Base-by-base conservation (phyloP, 2,329 filamentous ascomycete species). In the Lachnellula hyalina region DNA sequence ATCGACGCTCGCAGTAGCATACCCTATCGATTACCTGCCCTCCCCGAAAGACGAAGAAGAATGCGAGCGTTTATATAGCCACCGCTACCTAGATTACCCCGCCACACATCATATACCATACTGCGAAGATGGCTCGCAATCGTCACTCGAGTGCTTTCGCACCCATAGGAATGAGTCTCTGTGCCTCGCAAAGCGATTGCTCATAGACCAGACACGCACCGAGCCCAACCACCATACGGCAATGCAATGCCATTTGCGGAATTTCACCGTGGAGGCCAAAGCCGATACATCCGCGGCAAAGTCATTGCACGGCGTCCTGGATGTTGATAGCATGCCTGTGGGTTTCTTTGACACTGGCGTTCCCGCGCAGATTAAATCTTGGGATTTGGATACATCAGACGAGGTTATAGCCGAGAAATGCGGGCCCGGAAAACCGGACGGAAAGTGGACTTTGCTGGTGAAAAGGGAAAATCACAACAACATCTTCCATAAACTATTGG, bases 401-500 rank as follows among this genome's bases (percentile, higher is more conserved):
- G 35, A 47, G 34, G n/a, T 3, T 19, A 28, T 15, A 8, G 32
- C 21, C 11, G 15, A 41, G 14, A 15, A n/a, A 42, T 57, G 55
- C 19, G 51, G 58, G 12, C 32, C 36, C 2, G 7, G 55, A 41
- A 23, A 54, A 52, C 38, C 51, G 6, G 53, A 64, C 49, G 59
- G 50, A 2, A 53, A 55, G 12, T 62, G 61, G 51, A 61, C 65
- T n/a, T 59, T 68, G 52, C 41, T 68, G 8, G 62, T 64, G 11
- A 53, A 57, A 36, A 55, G 65, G 4, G 67, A 68, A 53, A 59
- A 58, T 28, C 64, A 65, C 48, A 50, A 53, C n/a, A 68, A 68
- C 53, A 47, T 67, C 23, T 68, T 63, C 60, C 67, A 68, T 45
- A 65, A 64, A 47, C 45, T 65, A 23, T 62, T 68, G 61, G 66